A percentile compares a stretch with the other conserved stretches of the same genome.
These are phyloP conservation scores for Colletotrichum salicis DNA, from an alignment of 2,329 filamentous ascomycete genomes.

Conservation along the genomic window DNA sequence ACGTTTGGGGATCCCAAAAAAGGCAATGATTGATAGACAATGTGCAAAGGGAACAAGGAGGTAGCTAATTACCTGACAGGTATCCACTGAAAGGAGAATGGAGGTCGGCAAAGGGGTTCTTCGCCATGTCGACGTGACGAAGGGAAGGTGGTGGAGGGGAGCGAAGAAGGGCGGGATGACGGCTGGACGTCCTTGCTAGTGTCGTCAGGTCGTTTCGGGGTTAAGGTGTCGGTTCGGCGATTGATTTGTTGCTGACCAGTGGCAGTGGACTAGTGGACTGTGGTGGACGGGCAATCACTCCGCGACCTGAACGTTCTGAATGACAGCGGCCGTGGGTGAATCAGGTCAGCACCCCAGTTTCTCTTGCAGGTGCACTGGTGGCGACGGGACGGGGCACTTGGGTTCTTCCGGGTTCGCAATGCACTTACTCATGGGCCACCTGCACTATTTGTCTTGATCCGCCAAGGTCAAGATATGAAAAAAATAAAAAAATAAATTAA, in stretches of 20 bases:
- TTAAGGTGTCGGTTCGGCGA: conserved; percentile 30
- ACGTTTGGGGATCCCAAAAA: not conserved
- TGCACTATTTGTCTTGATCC: not conserved
- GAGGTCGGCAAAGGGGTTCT: conserved; percentile 19
- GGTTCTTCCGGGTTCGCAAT: not conserved
- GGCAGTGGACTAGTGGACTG: not conserved
- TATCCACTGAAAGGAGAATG: conserved; percentile 17
- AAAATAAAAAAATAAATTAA: too few relatives aligned
- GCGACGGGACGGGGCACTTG: not conserved
- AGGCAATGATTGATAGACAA: not conserved
- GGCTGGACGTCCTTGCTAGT: conserved; percentile 10
- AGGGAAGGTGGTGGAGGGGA: conserved; percentile 6
- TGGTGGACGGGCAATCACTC: not conserved
- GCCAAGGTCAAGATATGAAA: not conserved
- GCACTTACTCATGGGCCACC: not conserved
- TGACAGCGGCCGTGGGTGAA: not conserved
- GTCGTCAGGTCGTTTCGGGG: conserved; percentile 26
- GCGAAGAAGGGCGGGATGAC: conserved; percentile 25
- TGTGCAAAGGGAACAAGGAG: not conserved
- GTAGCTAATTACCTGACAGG: conserved; percentile 25
- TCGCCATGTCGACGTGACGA: conserved; percentile 25
- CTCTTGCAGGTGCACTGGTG: not conserved
- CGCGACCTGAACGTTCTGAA: not conserved
- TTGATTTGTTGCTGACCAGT: conserved; percentile 5
- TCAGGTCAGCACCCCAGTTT: not conserved